Percentiles rank a stretch among this genome's conserved stretches.
phyloP scores from a whole-genome alignment of 331 rosid species.

The Stylosanthes scabra region DNA sequence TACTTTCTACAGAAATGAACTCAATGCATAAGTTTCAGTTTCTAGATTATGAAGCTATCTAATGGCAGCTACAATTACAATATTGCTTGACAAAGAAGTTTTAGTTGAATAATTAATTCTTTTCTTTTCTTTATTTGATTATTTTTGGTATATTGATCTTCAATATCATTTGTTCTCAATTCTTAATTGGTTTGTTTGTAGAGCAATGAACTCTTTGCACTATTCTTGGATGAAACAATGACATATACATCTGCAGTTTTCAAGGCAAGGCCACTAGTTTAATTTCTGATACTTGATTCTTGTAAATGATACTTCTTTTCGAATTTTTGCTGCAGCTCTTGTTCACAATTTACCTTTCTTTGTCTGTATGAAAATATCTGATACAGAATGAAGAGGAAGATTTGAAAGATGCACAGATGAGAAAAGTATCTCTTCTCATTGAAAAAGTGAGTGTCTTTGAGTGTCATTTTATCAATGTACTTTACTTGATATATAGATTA shows the following conservation, averaged over 20 bases:
- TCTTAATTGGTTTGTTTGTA: constrained; percentile 40
- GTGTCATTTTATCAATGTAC: not conserved
- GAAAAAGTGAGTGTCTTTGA: constrained; percentile 54
- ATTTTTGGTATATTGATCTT: not conserved
- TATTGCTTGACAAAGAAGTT: not conserved
- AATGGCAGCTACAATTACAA: not conserved
- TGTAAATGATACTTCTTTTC: not conserved
- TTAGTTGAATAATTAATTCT: not conserved
- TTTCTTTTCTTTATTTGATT: not conserved
- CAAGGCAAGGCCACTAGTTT: constrained; percentile 54
- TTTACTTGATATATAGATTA: not conserved
- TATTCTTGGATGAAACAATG: constrained; percentile 90
- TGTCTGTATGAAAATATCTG: constrained; percentile 20
- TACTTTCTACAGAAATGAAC: not conserved
- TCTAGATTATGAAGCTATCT: not conserved
- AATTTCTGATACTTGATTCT: not conserved
- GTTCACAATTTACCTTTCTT: not conserved
- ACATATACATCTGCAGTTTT: constrained; percentile 86
- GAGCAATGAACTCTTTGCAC: constrained; percentile 91
- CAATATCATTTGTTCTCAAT: not conserved
- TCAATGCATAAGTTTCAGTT: not conserved
- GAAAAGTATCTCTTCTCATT: constrained; percentile 76
- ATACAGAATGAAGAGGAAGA: constrained; percentile 71
- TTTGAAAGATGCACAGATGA: constrained; percentile 73
- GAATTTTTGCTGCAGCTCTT: constrained; percentile 11